Evolutionary conservation across 306 rosid genomes (phyloP).

Genomic region (Erythrophleum fordii): DNA sequence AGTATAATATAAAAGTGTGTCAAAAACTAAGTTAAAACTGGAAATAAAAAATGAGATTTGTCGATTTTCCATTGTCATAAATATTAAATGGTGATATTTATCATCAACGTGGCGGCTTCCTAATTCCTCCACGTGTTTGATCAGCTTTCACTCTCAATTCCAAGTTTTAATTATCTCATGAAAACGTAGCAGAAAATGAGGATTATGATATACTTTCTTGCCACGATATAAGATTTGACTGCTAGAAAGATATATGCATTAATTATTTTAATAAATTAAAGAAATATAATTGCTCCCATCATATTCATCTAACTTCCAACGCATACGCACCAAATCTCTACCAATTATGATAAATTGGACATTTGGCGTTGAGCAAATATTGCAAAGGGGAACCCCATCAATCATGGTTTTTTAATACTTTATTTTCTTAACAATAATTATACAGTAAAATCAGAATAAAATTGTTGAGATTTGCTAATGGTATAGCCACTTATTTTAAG

Average conservation of each 20-base stretch:
- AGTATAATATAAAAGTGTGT: neutral
- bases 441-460: neutral
- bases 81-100: conserved; percentile 16
- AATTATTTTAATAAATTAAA: neutral
- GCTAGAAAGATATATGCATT: neutral
- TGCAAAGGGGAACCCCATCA: neutral
- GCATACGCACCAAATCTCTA: neutral
- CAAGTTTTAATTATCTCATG: conserved; percentile 2
- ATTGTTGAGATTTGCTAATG: neutral
- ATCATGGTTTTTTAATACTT: neutral
- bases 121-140: conserved; percentile 43
- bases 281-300: neutral
- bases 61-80: neutral
- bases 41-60: neutral
- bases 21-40: neutral
- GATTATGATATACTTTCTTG: conserved; percentile 1
- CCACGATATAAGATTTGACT: neutral
- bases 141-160: conserved; percentile 18
- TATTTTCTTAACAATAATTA: neutral
- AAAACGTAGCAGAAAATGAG: neutral
- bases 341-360: neutral
- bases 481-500: neutral
- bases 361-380: conserved; percentile 12
- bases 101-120: neutral
- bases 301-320: neutral